Base-by-base conservation (phyloP, 768 basidiomycete genomes). In the Kwoniella heveanensis region DNA sequence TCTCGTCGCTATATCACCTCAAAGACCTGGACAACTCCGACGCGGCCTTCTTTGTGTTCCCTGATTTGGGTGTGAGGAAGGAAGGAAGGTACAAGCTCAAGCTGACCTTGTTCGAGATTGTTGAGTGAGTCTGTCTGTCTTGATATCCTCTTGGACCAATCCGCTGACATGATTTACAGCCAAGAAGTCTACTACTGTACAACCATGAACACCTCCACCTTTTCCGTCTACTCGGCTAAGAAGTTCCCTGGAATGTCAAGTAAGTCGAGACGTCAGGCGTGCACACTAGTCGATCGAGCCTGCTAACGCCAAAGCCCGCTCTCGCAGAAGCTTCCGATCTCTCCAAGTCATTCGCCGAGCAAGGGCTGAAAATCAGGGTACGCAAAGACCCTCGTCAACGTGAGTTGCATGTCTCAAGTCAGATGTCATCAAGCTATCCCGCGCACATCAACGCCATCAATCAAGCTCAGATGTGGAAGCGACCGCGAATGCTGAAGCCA, bases 201-300 rank as follows among this genome's bases (percentile, higher is more conserved):
- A 74, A 89, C 88, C 0, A 91, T 92, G 61, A 90, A 88, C 80
- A 92, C 91, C 0, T 86, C 88, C 0, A 86, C 90, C 0, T 97
- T 97, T 80, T 92, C 93, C 66, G 94, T 96, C 12, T 96, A 92
- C 78, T 92, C 92, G 0, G 91, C 92, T 17, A 96, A 96, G 84
- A 92, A 93, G 80, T 96, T 95, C 77, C 92, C 93, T 0, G 92
- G 93, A 25, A 94, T 94, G 90, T 90, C 92, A 84, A 88, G 92
- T 90, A 68, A 25, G 86, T 13, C 80, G 10, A 5, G n/a, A 26
- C 17, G 19, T 15, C 27, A 36, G n/a, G n/a, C n/a, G n/a, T n/a
- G n/a, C n/a, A n/a, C n/a, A n/a, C n/a, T n/a, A n/a, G n/a, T n/a
- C n/a, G n/a, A n/a, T n/a, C n/a, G n/a, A n/a, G n/a, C n/a, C n/a